Conservation (phyloP, 148 eudicot genomes). For the Vaccinium myrtillus region DNA sequence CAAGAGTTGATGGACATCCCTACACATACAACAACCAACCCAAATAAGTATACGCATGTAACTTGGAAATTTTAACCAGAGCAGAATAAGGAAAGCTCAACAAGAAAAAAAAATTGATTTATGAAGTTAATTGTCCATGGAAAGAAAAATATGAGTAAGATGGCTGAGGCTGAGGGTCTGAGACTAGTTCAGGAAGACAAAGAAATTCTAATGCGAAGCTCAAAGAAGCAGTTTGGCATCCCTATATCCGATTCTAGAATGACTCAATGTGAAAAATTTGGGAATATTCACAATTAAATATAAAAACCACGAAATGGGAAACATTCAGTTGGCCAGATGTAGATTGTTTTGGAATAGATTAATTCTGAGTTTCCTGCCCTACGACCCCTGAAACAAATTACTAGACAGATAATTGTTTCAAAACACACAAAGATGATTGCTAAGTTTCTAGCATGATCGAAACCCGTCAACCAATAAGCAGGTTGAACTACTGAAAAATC, state of each 20-base stretch:
- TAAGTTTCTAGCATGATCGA: neutral
- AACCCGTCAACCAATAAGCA: neutral
- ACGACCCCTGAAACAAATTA: neutral
- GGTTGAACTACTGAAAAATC: neutral
- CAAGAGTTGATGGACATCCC: conserved; percentile 99
- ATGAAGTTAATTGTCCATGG: neutral
- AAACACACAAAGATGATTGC: neutral
- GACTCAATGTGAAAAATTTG: neutral
- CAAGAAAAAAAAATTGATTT: too few species aligned
- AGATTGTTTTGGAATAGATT: neutral
- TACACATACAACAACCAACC: conserved; percentile 33
- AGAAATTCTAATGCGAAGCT: neutral
- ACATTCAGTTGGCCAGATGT: neutral
- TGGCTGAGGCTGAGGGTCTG: neutral
- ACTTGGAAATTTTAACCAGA: conserved; percentile 13
- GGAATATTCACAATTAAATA: neutral
- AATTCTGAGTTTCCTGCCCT: neutral
- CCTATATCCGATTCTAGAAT: neutral
- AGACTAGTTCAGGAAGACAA: neutral
- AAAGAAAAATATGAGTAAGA: conserved; percentile 1
- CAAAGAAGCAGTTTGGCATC: neutral
- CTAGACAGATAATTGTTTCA: neutral
- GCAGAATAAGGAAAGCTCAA: neutral
- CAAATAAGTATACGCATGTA: neutral
- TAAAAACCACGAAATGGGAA: neutral